A percentile compares a stretch with the other conserved stretches of the same genome.
These are phyloP conservation scores for Lentinula novae-zelandiae DNA, from an alignment of 1,284 basidiomycete species.

Conservation along the genomic window DNA sequence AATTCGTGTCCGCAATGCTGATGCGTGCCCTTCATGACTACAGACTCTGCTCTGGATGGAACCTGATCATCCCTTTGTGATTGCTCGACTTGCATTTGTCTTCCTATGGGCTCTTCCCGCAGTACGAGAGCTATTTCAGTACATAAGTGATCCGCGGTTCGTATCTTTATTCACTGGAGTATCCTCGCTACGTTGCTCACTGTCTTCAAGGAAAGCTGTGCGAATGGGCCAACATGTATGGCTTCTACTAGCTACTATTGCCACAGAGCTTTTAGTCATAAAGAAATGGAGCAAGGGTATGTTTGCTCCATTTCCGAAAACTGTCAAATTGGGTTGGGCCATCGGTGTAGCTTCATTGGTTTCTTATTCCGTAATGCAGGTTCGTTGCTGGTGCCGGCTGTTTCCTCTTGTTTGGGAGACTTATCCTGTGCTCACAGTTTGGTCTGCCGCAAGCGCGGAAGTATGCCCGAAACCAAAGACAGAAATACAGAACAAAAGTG, in stretches of 20 bases:
- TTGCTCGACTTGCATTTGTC: conserved; percentile 67
- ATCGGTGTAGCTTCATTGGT: conserved; percentile 53
- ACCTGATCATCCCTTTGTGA: conserved; percentile 80
- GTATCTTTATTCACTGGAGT: conserved; percentile 19
- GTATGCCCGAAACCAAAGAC: conserved; percentile 40
- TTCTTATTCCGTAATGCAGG: conserved; percentile 66
- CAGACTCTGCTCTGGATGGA: conserved; percentile 83
- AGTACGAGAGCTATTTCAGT: conserved; percentile 75
- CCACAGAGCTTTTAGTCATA: conserved; percentile 73
- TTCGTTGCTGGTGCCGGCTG: conserved; percentile 28
- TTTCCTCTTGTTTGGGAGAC: neutral
- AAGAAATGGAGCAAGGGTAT: conserved; percentile 75
- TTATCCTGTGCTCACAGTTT: conserved; percentile 34
- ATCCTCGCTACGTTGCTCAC: conserved; percentile 8
- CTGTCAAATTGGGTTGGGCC: conserved; percentile 64
- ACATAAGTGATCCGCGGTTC: conserved; percentile 74
- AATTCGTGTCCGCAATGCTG: neutral
- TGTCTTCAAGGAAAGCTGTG: conserved; percentile 53
- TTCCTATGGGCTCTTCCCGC: conserved; percentile 82
- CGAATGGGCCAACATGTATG: conserved; percentile 86
- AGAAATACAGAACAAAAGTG: conserved; percentile 34
- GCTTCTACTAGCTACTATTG: conserved; percentile 76
- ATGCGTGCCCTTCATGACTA: neutral
- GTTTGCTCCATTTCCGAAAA: conserved; percentile 61
- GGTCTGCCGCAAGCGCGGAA: conserved; percentile 44